Conservation (phyloP, 2,329 filamentous ascomycete genomes). For the Monosporascus sp. region DNA sequence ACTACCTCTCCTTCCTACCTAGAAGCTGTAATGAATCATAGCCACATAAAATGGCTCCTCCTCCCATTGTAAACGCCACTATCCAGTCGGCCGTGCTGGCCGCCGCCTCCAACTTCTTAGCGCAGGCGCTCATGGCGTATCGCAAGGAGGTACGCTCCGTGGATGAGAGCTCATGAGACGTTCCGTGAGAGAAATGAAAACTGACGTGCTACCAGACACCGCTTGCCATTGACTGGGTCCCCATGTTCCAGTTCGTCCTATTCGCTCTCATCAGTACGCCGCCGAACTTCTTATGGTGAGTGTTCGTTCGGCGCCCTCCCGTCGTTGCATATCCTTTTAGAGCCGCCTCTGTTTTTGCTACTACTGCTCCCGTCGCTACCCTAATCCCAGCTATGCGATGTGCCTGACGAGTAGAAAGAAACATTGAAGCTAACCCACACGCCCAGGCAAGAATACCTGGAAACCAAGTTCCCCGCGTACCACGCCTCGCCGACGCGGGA, state of each 20-base stretch:
- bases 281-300: conserved; percentile 76
- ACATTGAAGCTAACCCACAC: conserved; percentile 9
- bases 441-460: conserved; percentile 68
- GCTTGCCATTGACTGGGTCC: conserved; percentile 58
- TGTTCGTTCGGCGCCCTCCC: conserved; percentile 4
- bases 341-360: background rate
- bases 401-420: background rate
- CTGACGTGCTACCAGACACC: conserved; percentile 38
- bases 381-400: background rate
- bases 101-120: conserved; percentile 65
- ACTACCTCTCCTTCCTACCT: background rate
- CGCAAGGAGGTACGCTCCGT: conserved; percentile 45
- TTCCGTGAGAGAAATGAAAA: background rate
- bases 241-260: conserved; percentile 71
- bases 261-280: conserved; percentile 71
- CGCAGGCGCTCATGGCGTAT: conserved; percentile 64
- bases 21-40: background rate
- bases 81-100: conserved; percentile 62
- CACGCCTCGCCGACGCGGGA: conserved; percentile 36
- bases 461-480: conserved; percentile 66
- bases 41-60: conserved; percentile 27
- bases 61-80: conserved; percentile 54
- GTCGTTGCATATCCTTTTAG: background rate
- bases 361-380: background rate
- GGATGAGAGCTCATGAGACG: background rate